These are phyloP conservation scores for Arabidopsis hybrid DNA, from an alignment of 441 rosid genomes.

Conservation along the genomic window DNA sequence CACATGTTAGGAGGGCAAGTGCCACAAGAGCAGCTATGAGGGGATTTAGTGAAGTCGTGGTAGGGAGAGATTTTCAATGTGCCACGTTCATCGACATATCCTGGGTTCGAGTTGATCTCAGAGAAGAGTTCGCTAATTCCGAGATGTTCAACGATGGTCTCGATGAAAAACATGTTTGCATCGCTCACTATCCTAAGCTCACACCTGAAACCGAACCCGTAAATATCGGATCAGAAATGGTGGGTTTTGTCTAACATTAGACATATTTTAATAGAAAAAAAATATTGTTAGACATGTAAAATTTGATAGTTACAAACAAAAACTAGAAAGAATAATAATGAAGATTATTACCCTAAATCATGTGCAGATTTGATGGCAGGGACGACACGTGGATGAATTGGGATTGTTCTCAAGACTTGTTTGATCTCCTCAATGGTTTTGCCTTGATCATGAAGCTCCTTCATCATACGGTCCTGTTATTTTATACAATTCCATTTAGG, in stretches of 20 bases:
- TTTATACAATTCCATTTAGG: not conserved
- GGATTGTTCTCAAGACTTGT: slow-evolving; percentile 48
- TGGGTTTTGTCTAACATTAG: slow-evolving; percentile 10
- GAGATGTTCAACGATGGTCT: slow-evolving; percentile 69
- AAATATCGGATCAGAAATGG: slow-evolving; percentile 9
- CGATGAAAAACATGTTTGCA: slow-evolving; percentile 83
- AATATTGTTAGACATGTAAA: not conserved
- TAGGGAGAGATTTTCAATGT: slow-evolving; percentile 64
- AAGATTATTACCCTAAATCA: slow-evolving; percentile 62
- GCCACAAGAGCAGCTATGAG: slow-evolving; percentile 64
- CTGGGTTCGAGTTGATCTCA: slow-evolving; percentile 73
- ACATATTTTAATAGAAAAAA: not conserved
- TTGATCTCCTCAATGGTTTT: slow-evolving; percentile 53
- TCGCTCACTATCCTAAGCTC: slow-evolving; percentile 85
- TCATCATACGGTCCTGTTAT: slow-evolving; percentile 58
- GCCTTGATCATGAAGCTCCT: slow-evolving; percentile 53
- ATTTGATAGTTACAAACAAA: not conserved
- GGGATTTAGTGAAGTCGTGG: slow-evolving; percentile 56
- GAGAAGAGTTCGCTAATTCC: slow-evolving; percentile 65
- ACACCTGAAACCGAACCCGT: slow-evolving; percentile 50
- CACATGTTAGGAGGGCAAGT: slow-evolving; percentile 60
- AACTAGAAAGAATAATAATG: not conserved
- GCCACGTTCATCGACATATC: slow-evolving; percentile 61
- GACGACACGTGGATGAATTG: slow-evolving; percentile 63
- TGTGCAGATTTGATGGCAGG: slow-evolving; percentile 66